Conservation (phyloP, 2,329 filamentous ascomycete genomes). For the Thielaviopsis populi region DNA sequence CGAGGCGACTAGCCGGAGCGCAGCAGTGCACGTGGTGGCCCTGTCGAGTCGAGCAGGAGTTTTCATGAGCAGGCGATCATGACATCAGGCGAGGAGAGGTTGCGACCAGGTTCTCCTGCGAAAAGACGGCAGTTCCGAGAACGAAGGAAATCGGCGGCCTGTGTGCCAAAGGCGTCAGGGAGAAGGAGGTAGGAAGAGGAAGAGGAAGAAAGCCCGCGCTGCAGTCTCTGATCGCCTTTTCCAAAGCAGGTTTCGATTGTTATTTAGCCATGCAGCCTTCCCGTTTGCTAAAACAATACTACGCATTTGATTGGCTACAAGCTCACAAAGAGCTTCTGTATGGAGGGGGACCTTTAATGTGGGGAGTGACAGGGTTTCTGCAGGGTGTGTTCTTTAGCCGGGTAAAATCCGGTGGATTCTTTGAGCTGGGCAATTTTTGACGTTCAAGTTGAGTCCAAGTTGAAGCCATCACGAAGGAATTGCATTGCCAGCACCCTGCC, state of each 20-base stretch:
- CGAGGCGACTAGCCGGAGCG: slow-evolving; percentile 29
- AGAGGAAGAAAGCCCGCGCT: not conserved
- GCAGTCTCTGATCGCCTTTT: not conserved
- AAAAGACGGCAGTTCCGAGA: not conserved
- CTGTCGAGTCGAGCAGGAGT: slow-evolving; percentile 42
- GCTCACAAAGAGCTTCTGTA: not conserved
- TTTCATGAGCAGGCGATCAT: slow-evolving; percentile 37
- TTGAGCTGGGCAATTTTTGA: slow-evolving; percentile 3
- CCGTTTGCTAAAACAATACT: not conserved
- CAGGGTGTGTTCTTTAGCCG: not conserved
- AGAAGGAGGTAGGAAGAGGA: not conserved
- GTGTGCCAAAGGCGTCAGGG: not conserved
- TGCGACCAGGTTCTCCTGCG: not conserved
- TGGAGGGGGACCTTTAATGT: slow-evolving; percentile 1
- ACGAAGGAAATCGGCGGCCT: not conserved
- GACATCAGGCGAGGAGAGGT: not conserved
- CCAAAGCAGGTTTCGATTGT: not conserved
- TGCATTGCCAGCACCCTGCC: not conserved
- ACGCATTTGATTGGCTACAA: not conserved
- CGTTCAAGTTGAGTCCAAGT: not conserved
- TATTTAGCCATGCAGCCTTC: not conserved
- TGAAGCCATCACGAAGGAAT: not conserved
- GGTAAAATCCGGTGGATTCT: not conserved
- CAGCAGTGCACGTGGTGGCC: slow-evolving; percentile 40
- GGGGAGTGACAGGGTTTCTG: not conserved